A percentile compares a stretch with the other conserved stretches of the same genome.
Evolutionary conservation across 257 asterid species (phyloP).

Genomic region (Primulina eburnea): DNA sequence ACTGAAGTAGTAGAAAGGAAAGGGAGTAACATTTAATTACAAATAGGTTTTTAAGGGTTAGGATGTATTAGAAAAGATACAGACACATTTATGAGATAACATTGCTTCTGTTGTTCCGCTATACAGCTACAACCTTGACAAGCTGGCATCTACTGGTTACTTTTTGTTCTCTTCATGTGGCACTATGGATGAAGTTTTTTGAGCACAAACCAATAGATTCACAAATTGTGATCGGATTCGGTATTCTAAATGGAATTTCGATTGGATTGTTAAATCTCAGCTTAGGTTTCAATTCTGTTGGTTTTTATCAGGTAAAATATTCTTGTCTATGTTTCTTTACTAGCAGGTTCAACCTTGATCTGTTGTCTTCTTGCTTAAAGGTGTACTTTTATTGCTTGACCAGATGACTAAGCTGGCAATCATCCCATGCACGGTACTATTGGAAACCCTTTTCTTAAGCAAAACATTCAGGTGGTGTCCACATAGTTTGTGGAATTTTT

Average conservation of each 20-base stretch:
- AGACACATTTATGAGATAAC: neutral
- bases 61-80: neutral
- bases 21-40: constrained; percentile 3
- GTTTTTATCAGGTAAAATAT: constrained; percentile 72
- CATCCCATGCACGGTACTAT: constrained; percentile 83
- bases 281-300: constrained; percentile 88
- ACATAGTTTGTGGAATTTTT: constrained; percentile 4
- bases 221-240: constrained; percentile 70
- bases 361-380: constrained; percentile 14
- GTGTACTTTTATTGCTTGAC: constrained; percentile 24
- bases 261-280: constrained; percentile 89
- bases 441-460: constrained; percentile 84
- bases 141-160: constrained; percentile 94
- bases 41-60: neutral
- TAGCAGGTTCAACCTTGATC: constrained; percentile 13
- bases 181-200: constrained; percentile 62
- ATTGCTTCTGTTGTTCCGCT: constrained; percentile 14
- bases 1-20: neutral
- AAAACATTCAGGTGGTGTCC: constrained; percentile 71
- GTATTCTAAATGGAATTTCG: constrained; percentile 79
- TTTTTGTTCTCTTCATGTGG: constrained; percentile 79
- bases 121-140: constrained; percentile 83
- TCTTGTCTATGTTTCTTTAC: constrained; percentile 15
- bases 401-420: constrained; percentile 95
- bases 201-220: constrained; percentile 85